Conservation (phyloP, 345 rosid species). For the Hibiscus tridactylites region DNA sequence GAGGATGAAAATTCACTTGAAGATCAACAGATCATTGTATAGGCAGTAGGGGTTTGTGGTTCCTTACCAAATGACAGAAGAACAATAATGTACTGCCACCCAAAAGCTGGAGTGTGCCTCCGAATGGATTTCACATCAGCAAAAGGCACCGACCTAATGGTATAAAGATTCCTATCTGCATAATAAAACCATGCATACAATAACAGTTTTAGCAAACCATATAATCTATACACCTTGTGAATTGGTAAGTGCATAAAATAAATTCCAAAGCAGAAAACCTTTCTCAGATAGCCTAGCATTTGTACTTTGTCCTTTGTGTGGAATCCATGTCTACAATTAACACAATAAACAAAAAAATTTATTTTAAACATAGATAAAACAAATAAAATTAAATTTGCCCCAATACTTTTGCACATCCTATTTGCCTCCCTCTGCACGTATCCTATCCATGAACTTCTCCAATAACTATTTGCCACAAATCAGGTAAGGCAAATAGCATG, state of each 20-base stretch:
- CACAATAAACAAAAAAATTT: neutral
- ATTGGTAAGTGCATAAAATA: neutral
- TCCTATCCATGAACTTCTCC: neutral
- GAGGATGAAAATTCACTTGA: neutral
- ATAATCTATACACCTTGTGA: neutral
- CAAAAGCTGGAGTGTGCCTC: constrained; percentile 81
- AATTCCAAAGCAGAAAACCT: constrained; percentile 39
- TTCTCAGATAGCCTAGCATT: constrained; percentile 64
- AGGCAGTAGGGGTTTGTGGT: neutral
- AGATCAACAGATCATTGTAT: neutral
- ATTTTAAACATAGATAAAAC: neutral
- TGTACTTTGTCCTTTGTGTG: constrained; percentile 70
- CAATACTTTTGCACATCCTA: neutral
- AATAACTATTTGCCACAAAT: neutral
- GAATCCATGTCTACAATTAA: constrained; percentile 75
- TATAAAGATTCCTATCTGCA: constrained; percentile 78
- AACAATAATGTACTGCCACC: constrained; percentile 91
- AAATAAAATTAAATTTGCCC: neutral
- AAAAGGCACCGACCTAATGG: constrained; percentile 73
- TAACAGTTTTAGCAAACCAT: neutral
- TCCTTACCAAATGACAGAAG: constrained; percentile 78
- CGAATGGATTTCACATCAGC: constrained; percentile 73
- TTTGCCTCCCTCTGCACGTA: neutral
- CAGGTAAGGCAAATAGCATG: neutral
- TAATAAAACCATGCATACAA: constrained; percentile 11